Evolutionary conservation across 441 rosid genomes (phyloP).

Genomic region (Gossypium gossypioides): DNA sequence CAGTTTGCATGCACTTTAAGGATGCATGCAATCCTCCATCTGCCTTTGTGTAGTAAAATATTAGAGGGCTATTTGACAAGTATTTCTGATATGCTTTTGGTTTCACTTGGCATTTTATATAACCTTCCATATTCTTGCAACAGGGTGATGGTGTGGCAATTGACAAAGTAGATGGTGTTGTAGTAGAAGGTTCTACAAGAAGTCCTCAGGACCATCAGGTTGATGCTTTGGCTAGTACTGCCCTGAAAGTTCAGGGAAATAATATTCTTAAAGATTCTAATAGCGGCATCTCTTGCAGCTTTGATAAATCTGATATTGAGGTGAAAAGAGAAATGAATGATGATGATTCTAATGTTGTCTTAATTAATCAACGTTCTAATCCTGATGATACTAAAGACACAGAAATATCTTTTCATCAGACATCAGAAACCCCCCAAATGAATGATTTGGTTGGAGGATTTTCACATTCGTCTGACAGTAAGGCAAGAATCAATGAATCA

Average conservation of each 20-base stretch:
- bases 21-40: not conserved
- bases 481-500: constrained; percentile 29
- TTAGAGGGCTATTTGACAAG: not conserved
- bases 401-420: constrained; percentile 19
- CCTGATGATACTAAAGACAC: constrained; percentile 28
- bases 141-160: constrained; percentile 32
- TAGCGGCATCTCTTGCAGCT: constrained; percentile 17
- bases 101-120: constrained; percentile 11
- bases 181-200: constrained; percentile 24
- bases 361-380: constrained; percentile 26
- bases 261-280: constrained; percentile 24
- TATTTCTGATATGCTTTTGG: not conserved
- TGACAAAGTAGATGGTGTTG: constrained; percentile 22
- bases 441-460: constrained; percentile 22
- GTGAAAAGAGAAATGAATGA: constrained; percentile 28
- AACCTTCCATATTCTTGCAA: constrained; percentile 18
- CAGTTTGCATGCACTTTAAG: not conserved
- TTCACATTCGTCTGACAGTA: constrained; percentile 27
- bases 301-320: constrained; percentile 19
- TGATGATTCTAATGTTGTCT: constrained; percentile 17
- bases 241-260: constrained; percentile 24
- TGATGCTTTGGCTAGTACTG: constrained; percentile 17
- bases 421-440: constrained; percentile 24
- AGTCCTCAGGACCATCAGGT: constrained; percentile 25
- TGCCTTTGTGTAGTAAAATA: constrained; percentile 1